These are phyloP conservation scores for Chionographis japonica DNA, from an alignment of 106 monocot genomes.

Conservation along the genomic window DNA sequence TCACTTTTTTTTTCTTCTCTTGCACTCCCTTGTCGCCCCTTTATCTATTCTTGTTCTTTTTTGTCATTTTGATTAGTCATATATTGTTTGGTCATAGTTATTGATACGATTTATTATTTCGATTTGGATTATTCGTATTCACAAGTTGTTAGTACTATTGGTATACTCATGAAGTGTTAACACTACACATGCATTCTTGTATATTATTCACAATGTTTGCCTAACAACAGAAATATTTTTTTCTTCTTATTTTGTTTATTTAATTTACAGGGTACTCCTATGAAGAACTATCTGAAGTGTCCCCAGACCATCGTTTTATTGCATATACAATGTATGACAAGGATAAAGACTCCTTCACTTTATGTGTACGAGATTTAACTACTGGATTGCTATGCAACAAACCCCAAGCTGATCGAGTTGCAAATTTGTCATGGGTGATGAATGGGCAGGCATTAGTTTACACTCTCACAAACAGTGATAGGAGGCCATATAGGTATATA, in stretches of 20 bases:
- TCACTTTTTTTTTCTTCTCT: too few relatives aligned
- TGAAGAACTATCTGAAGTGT: slow-evolving; percentile 92
- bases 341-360: slow-evolving; percentile 73
- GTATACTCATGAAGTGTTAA: too few relatives aligned
- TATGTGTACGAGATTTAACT: slow-evolving; percentile 75
- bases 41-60: too few relatives aligned
- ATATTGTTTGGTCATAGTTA: too few relatives aligned
- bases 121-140: too few relatives aligned
- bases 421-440: slow-evolving; percentile 82
- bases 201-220: too few relatives aligned
- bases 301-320: slow-evolving; percentile 86
- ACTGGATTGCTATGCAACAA: slow-evolving; percentile 51
- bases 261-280: slow-evolving; percentile 58
- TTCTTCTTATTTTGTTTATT: not conserved
- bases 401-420: slow-evolving; percentile 69
- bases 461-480: slow-evolving; percentile 65
- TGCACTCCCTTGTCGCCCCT: too few relatives aligned
- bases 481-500: slow-evolving; percentile 72
- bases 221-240: too few relatives aligned
- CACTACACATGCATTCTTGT: too few relatives aligned
- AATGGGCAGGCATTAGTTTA: slow-evolving; percentile 81
- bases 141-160: too few relatives aligned
- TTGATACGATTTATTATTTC: too few relatives aligned
- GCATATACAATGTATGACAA: slow-evolving; percentile 98
- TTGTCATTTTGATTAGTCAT: too few relatives aligned